Conservation (phyloP, 192 early-diverging fungal species). For the Coemansia aciculifera region DNA sequence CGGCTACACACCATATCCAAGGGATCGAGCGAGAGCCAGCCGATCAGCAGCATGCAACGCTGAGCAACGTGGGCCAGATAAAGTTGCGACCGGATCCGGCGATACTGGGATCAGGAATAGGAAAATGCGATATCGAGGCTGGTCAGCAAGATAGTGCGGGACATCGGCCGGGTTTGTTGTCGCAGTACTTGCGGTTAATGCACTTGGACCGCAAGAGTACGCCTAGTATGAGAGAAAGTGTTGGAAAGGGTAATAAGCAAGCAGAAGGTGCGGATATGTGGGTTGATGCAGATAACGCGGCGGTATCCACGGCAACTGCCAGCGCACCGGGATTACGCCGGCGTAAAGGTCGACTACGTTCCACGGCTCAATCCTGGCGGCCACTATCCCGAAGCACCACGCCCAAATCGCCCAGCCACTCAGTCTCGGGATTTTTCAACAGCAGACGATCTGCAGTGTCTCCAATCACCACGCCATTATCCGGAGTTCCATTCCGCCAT, state of each 20-base stretch:
- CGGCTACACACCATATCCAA: slow-evolving; percentile 36
- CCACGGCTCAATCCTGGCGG: slow-evolving; percentile 3
- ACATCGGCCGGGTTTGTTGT: slow-evolving; percentile 31
- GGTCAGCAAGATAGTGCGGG: slow-evolving; percentile 1
- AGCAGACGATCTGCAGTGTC: not conserved
- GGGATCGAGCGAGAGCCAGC: slow-evolving; percentile 25
- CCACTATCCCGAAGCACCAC: not conserved
- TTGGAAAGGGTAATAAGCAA: not conserved
- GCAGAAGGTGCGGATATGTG: not conserved
- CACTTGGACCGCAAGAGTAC: slow-evolving; percentile 25
- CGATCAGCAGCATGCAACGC: slow-evolving; percentile 13
- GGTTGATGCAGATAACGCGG: not conserved
- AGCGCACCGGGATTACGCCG: not conserved
- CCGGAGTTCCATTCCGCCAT: slow-evolving; percentile 40
- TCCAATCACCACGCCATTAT: slow-evolving; percentile 10
- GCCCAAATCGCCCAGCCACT: not conserved
- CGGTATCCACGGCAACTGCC: not conserved
- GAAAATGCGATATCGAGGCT: slow-evolving; percentile 2
- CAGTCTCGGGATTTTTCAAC: slow-evolving; percentile 22
- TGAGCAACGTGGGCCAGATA: slow-evolving; percentile 39
- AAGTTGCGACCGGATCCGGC: slow-evolving; percentile 36
- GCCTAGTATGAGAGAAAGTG: not conserved
- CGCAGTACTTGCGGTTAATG: slow-evolving; percentile 42
- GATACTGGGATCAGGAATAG: slow-evolving; percentile 10
- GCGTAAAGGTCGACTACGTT: slow-evolving; percentile 7